A percentile compares a stretch with the other conserved stretches of the same genome.
Evolutionary conservation across 306 rosid species (phyloP).

Genomic region (Pyrus bretschneideri): DNA sequence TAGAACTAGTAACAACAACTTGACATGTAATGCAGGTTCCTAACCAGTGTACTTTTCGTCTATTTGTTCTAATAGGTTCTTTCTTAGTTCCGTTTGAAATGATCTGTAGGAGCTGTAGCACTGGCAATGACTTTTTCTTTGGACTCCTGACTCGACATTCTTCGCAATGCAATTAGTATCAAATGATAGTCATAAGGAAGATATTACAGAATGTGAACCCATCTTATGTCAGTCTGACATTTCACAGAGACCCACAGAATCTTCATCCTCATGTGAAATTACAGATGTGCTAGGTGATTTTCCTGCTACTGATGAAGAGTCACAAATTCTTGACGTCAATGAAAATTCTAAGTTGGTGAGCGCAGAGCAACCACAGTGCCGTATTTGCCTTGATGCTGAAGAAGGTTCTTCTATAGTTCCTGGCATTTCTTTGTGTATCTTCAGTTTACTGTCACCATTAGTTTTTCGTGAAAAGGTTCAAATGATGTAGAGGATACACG

Average conservation of each 20-base stretch:
- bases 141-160: slow-evolving; percentile 37
- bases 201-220: slow-evolving; percentile 62
- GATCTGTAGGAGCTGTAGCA: slow-evolving; percentile 39
- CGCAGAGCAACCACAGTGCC: slow-evolving; percentile 76
- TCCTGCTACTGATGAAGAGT: slow-evolving; percentile 28
- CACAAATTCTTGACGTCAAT: slow-evolving; percentile 36
- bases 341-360: slow-evolving; percentile 57
- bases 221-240: slow-evolving; percentile 54
- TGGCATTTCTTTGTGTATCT: slow-evolving; percentile 9
- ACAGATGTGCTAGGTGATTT: slow-evolving; percentile 34
- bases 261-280: slow-evolving; percentile 74
- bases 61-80: slow-evolving; percentile 41
- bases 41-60: slow-evolving; percentile 3
- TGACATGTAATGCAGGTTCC: slow-evolving; percentile 8
- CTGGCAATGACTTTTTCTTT: slow-evolving; percentile 40
- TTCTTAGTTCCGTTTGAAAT: slow-evolving; percentile 44
- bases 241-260: slow-evolving; percentile 33
- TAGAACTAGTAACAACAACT: not conserved
- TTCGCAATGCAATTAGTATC: slow-evolving; percentile 75
- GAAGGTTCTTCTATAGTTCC: slow-evolving; percentile 49
- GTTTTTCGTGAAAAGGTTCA: not conserved
- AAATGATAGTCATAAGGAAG: slow-evolving; percentile 52
- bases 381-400: slow-evolving; percentile 91
- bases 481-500: not conserved
- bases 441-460: slow-evolving; percentile 7